Evolutionary conservation across 129 eudicot species (phyloP).

Genomic region (Flaveria sonorensis): DNA sequence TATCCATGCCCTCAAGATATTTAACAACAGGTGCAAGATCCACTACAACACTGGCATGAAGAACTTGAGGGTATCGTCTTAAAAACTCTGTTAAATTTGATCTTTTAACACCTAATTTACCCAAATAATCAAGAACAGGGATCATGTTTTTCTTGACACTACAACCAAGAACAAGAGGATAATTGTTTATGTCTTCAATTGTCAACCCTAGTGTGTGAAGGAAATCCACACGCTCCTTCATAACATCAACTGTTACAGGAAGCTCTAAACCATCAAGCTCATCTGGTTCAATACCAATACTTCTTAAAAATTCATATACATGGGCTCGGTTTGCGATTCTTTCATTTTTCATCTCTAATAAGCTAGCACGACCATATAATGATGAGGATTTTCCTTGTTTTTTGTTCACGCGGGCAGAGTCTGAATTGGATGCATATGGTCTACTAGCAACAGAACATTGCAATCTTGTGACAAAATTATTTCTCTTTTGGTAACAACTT

Average conservation of each 20-base stretch:
- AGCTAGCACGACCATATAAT: slow-evolving; percentile 76
- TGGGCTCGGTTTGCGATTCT: slow-evolving; percentile 70
- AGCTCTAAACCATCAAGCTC: slow-evolving; percentile 97
- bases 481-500: slow-evolving; percentile 40
- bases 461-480: slow-evolving; percentile 38
- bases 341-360: slow-evolving; percentile 81
- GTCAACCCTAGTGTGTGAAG: slow-evolving; percentile 87
- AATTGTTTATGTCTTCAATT: slow-evolving; percentile 80
- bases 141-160: slow-evolving; percentile 99
- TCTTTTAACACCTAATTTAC: slow-evolving; percentile 68
- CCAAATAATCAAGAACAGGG: slow-evolving; percentile 93
- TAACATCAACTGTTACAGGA: slow-evolving; percentile 93
- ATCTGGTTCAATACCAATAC: slow-evolving; percentile 72
- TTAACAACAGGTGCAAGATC: slow-evolving; percentile 92
- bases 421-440: slow-evolving; percentile 50
- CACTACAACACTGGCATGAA: slow-evolving; percentile 93
- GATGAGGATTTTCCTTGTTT: slow-evolving; percentile 52
- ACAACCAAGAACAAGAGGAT: slow-evolving; percentile 98
- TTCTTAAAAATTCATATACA: slow-evolving; percentile 74
- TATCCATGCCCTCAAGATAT: slow-evolving; percentile 88
- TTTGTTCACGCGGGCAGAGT: slow-evolving; percentile 30
- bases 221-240: slow-evolving; percentile 90
- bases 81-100: slow-evolving; percentile 72
- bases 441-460: slow-evolving; percentile 56
- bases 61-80: slow-evolving; percentile 88